Base-by-base conservation (phyloP, 306 rosid species). In the Carpinus viminea region DNA sequence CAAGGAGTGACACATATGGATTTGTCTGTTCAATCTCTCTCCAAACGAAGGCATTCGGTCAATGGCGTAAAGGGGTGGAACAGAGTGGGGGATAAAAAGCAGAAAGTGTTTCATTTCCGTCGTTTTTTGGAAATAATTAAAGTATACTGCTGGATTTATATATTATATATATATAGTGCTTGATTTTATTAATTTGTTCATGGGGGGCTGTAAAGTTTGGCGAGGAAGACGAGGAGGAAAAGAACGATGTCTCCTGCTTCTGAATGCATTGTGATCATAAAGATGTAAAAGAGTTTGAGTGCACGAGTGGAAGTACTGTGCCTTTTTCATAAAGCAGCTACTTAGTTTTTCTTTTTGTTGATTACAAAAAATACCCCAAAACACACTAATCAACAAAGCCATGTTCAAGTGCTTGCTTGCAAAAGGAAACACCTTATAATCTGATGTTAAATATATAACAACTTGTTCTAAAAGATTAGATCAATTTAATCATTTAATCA, bases 121-220 rank as follows among this genome's bases (percentile, higher is more conserved):
- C 78, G 74, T 76, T 80, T 79, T 62, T 79, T 77, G 74, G 83
- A 74, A 52, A 85, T 85, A 79, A 74, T 87, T 60, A 81, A 82
- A 24, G 36, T 69, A 24, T 24, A 24, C 26, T 24, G 71, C 61
- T 55, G 75, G 45, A 85, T 85, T 76, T 53, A 69, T 61, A 31
- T 79, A 73, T 79, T 81, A 59, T 85, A 52, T 76, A 41, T 45
- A 70, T 70, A 57, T 55, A 56, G 81, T 77, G 80, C 75, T 34
- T 72, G 79, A 31, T 31, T n/a, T 31, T 83, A 69, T 79, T 74
- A 81, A 70, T 79, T 72, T 54, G 68, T 59, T 31, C 34, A 31
- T 68, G 75, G 55, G 66, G 6, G 46, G 20, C 47, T 70, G 34
- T 51, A 85, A 87, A 79, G 73, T 28, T 74, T 20, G 15, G 55